Percentiles rank a stretch among this genome's conserved stretches.
Conservation (phyloP, 768 basidiomycete genomes). For the Tephrocybe rancida region DNA sequence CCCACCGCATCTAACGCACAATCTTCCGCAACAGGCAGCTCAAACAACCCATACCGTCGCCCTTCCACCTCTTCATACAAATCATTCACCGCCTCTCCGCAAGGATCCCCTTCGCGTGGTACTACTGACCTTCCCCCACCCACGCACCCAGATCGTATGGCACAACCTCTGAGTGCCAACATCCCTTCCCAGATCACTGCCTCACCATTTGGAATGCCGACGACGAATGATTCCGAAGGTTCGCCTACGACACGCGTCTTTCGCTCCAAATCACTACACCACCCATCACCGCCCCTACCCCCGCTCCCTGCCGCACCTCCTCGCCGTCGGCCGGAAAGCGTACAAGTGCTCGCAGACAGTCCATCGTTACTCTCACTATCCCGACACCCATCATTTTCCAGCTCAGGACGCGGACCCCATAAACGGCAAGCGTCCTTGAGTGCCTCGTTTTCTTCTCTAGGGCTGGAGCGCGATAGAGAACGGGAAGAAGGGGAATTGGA, state of each 20-base stretch:
- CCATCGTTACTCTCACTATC: not conserved
- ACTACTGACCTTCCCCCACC: conserved; percentile 28
- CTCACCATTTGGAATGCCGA: conserved; percentile 9
- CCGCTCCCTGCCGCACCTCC: conserved; percentile 41
- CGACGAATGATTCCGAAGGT: conserved; percentile 15
- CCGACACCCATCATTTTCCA: conserved; percentile 6
- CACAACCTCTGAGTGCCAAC: not conserved
- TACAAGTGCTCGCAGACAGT: conserved; percentile 41
- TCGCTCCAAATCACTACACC: conserved; percentile 60
- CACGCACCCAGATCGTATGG: conserved; percentile 10
- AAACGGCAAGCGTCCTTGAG: conserved; percentile 9
- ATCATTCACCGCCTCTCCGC: conserved; percentile 25
- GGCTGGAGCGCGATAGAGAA: conserved; percentile 8
- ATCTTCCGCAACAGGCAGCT: not conserved
- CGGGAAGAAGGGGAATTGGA: conserved; percentile 8
- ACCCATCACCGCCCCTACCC: conserved; percentile 36
- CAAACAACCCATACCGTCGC: conserved; percentile 15
- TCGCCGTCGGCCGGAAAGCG: conserved; percentile 64
- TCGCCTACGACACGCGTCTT: conserved; percentile 42
- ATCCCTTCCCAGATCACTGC: conserved; percentile 13
- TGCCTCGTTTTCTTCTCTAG: conserved; percentile 6
- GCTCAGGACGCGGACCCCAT: not conserved
- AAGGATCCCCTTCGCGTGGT: conserved; percentile 28
- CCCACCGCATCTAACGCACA: not conserved
- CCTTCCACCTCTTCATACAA: not conserved